phyloP scores from a whole-genome alignment of 805 yeast species.

The Candida incommunis region DNA sequence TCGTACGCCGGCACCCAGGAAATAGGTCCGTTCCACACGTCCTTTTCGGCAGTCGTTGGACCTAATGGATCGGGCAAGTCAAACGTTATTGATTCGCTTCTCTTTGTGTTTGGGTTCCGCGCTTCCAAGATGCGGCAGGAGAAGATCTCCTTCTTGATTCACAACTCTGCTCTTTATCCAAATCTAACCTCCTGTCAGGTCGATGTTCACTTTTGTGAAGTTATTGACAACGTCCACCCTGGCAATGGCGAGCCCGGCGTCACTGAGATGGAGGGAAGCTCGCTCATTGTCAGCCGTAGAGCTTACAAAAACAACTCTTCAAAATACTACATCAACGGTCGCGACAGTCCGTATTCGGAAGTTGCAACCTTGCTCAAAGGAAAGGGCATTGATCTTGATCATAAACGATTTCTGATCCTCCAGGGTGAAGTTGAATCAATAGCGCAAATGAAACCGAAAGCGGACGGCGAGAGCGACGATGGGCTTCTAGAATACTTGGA shows the following conservation, averaged over 20 bases:
- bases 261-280: slow-evolving; percentile 36
- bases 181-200: slow-evolving; percentile 67
- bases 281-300: slow-evolving; percentile 59
- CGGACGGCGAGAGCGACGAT: slow-evolving; percentile 82
- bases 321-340: slow-evolving; percentile 60
- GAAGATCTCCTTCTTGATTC: slow-evolving; percentile 82
- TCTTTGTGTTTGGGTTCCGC: slow-evolving; percentile 93
- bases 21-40: slow-evolving; percentile 87
- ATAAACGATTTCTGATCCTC: slow-evolving; percentile 81
- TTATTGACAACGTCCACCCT: slow-evolving; percentile 35
- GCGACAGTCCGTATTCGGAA: slow-evolving; percentile 56
- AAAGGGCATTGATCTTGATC: slow-evolving; percentile 88
- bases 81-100: slow-evolving; percentile 89
- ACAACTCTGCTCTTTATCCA: slow-evolving; percentile 66
- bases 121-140: slow-evolving; percentile 96
- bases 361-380: slow-evolving; percentile 62
- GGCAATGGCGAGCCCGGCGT: slow-evolving; percentile 26
- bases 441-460: slow-evolving; percentile 97
- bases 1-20: slow-evolving; percentile 89
- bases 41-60: slow-evolving; percentile 95
- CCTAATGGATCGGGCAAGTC: slow-evolving; percentile 87
- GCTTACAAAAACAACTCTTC: slow-evolving; percentile 70
- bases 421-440: slow-evolving; percentile 98
- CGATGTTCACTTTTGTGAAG: slow-evolving; percentile 76
- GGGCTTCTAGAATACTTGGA: slow-evolving; percentile 89